phyloP scores from a whole-genome alignment of 1,139 yeast species.

The Saccharomyces hybrid region DNA sequence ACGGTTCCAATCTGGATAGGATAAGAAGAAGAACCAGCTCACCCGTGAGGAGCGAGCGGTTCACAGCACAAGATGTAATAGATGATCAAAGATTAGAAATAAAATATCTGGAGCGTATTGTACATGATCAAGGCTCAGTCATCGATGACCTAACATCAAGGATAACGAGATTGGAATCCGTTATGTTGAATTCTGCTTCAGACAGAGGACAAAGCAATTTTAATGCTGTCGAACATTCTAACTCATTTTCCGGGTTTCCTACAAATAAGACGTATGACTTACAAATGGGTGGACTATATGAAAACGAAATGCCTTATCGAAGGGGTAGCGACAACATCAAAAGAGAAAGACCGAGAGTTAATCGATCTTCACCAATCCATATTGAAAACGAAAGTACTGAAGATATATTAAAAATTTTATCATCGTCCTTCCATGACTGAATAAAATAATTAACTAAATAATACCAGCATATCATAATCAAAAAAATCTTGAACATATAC shows the following conservation, averaged over 20 bases:
- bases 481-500: neutral
- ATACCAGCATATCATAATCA: conserved; percentile 4
- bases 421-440: neutral
- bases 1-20: neutral
- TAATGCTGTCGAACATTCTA: neutral
- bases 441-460: neutral
- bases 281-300: neutral
- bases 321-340: neutral
- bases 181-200: neutral
- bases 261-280: neutral
- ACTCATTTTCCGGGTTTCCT: neutral
- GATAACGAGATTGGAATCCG: neutral
- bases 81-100: neutral
- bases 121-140: neutral
- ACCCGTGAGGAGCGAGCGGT: neutral
- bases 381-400: neutral
- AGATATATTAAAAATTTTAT: neutral
- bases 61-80: neutral
- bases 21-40: neutral
- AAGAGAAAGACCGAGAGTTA: neutral
- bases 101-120: neutral
- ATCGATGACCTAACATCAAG: neutral
- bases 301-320: neutral
- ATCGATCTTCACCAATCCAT: neutral
- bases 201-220: neutral